Percentiles rank a stretch among this genome's conserved stretches.
phyloP scores from a whole-genome alignment of 371 early-diverging fungal species.

The Mucor saturninus region DNA sequence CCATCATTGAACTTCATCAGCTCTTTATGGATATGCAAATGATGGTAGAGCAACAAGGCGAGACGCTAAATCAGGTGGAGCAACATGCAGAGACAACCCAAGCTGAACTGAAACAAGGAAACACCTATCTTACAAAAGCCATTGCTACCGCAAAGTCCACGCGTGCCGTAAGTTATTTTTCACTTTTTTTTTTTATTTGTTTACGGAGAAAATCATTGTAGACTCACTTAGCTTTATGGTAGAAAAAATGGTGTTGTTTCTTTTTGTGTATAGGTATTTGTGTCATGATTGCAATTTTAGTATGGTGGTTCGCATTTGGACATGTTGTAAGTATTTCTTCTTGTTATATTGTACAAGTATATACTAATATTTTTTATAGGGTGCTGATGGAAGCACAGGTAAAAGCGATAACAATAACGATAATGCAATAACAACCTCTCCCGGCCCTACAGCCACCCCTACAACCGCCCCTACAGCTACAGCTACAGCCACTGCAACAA shows the following conservation, averaged over 20 bases:
- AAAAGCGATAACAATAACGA: neutral
- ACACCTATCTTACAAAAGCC: slow-evolving; percentile 66
- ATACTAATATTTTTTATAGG: slow-evolving; percentile 7
- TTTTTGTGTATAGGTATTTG: slow-evolving; percentile 46
- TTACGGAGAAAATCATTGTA: neutral
- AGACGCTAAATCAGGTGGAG: slow-evolving; percentile 71
- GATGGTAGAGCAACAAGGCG: slow-evolving; percentile 78
- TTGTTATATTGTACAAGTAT: neutral
- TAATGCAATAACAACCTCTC: neutral
- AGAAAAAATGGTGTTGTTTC: slow-evolving; percentile 63
- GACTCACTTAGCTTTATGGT: neutral
- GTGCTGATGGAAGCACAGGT: slow-evolving; percentile 8
- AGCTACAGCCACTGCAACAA: no score
- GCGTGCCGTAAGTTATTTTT: slow-evolving; percentile 44
- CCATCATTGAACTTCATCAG: slow-evolving; percentile 82
- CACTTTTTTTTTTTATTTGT: neutral
- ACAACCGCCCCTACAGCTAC: no score
- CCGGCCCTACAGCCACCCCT: no score
- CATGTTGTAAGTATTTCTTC: slow-evolving; percentile 22
- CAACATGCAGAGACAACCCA: slow-evolving; percentile 63
- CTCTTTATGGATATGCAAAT: slow-evolving; percentile 87
- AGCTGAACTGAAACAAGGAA: slow-evolving; percentile 66
- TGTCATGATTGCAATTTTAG: slow-evolving; percentile 46
- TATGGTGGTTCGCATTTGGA: slow-evolving; percentile 44
- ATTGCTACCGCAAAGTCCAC: slow-evolving; percentile 67